These are phyloP conservation scores for Mollisia scopiformis DNA, from an alignment of 2,329 filamentous ascomycete genomes.

Conservation along the genomic window DNA sequence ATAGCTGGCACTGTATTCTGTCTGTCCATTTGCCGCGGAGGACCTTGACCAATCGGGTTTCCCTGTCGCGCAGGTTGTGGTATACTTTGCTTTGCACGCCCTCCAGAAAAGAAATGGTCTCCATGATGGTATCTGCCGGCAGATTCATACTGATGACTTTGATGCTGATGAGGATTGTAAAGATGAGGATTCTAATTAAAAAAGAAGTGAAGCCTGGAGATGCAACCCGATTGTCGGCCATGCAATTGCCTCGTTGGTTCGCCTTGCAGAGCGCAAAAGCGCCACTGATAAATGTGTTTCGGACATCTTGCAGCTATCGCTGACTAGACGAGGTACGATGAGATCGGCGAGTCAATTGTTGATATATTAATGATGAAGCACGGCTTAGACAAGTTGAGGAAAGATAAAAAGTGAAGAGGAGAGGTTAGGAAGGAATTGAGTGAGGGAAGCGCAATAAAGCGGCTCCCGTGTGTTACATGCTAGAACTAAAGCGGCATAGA, in stretches of 20 bases:
- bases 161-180: neutral
- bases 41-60: slow-evolving; percentile 2
- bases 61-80: neutral
- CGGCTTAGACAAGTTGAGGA: too few relatives aligned
- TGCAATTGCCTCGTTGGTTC: neutral
- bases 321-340: too few relatives aligned
- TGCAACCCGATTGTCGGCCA: neutral
- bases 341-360: too few relatives aligned
- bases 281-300: neutral
- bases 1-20: neutral
- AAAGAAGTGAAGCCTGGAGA: neutral
- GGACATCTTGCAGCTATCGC: too few relatives aligned
- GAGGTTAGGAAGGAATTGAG: too few relatives aligned
- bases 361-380: too few relatives aligned
- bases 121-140: neutral
- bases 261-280: neutral
- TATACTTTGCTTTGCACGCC: neutral
- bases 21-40: neutral
- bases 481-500: too few relatives aligned
- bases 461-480: too few relatives aligned
- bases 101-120: neutral
- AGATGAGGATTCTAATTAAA: neutral
- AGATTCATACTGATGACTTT: neutral
- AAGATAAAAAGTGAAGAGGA: too few relatives aligned
- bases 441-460: too few relatives aligned